Percentiles rank a stretch among this genome's conserved stretches.
These are phyloP conservation scores for Tylopilus orsonianus DNA, from an alignment of 1,284 basidiomycete species.

Conservation along the genomic window DNA sequence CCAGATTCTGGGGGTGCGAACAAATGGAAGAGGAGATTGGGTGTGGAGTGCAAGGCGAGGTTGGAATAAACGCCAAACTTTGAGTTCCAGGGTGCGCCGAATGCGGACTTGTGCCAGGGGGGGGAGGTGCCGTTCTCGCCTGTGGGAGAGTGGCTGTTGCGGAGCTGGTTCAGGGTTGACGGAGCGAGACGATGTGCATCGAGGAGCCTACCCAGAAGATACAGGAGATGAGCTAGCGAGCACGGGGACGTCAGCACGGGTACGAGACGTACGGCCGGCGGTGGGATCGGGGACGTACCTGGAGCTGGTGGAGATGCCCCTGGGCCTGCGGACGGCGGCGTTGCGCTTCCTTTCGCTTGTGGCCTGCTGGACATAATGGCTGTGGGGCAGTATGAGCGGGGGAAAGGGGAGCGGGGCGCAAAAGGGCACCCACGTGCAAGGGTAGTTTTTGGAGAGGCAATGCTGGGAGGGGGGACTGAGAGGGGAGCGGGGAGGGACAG, in stretches of 20 bases:
- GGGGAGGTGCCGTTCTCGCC: slow-evolving; percentile 26
- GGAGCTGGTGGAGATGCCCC: slow-evolving; percentile 48
- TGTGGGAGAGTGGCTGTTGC: slow-evolving; percentile 32
- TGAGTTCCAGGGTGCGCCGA: slow-evolving; percentile 34
- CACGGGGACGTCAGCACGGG: slow-evolving; percentile 31
- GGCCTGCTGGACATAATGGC: slow-evolving; percentile 77
- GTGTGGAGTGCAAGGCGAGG: slow-evolving; percentile 55
- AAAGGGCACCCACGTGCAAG: slow-evolving; percentile 68
- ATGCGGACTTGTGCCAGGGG: slow-evolving; percentile 34
- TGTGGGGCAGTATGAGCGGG: slow-evolving; percentile 35
- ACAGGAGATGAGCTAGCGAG: slow-evolving; percentile 33
- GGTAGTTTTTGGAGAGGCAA: slow-evolving; percentile 76
- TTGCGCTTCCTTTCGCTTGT: slow-evolving; percentile 78
- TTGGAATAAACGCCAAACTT: slow-evolving; percentile 51
- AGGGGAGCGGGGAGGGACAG: slow-evolving; percentile 2
- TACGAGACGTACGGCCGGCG: slow-evolving; percentile 25
- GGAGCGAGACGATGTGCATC: slow-evolving; percentile 21
- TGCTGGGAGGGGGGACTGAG: slow-evolving; percentile 47
- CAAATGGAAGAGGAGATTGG: slow-evolving; percentile 64
- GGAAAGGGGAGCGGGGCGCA: slow-evolving; percentile 13
- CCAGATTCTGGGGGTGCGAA: slow-evolving; percentile 67
- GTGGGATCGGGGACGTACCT: slow-evolving; percentile 37
- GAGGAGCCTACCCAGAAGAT: slow-evolving; percentile 36
- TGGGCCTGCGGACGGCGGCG: slow-evolving; percentile 57
- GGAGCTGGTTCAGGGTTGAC: slow-evolving; percentile 27